These are phyloP conservation scores for Tetracladium setigerum DNA, from an alignment of 495 filamentous ascomycete genomes.

Conservation along the genomic window DNA sequence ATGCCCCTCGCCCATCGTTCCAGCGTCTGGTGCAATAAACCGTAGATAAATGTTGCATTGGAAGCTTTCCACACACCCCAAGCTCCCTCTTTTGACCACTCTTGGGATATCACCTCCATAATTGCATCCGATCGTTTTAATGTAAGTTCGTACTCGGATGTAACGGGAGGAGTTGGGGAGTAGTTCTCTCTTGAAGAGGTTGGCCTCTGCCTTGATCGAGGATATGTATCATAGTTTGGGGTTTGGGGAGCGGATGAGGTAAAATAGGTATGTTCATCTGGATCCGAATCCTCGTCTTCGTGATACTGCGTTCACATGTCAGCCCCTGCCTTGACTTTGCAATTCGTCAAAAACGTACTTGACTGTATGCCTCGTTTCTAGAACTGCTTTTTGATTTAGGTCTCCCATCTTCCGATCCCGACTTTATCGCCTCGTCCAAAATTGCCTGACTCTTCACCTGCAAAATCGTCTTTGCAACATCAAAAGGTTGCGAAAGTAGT, in stretches of 20 bases:
- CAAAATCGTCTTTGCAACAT: slow-evolving; percentile 88
- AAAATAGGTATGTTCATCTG: slow-evolving; percentile 80
- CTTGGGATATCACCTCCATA: slow-evolving; percentile 67
- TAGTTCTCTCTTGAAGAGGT: slow-evolving; percentile 25
- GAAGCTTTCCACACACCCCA: slow-evolving; percentile 94
- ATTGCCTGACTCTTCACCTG: slow-evolving; percentile 59
- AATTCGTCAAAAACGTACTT: slow-evolving; percentile 31
- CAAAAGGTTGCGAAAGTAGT: slow-evolving; percentile 87
- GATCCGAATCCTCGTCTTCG: slow-evolving; percentile 63
- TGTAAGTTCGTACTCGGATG: slow-evolving; percentile 50
- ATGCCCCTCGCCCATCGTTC: slow-evolving; percentile 82
- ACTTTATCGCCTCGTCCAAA: slow-evolving; percentile 26
- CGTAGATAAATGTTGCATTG: slow-evolving; percentile 85
- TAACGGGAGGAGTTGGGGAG: slow-evolving; percentile 1
- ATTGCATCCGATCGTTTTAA: slow-evolving; percentile 66
- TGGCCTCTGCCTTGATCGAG: slow-evolving; percentile 43
- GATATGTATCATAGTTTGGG: slow-evolving; percentile 38
- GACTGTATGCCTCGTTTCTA: slow-evolving; percentile 35
- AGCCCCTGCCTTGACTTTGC: background rate
- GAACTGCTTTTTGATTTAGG: slow-evolving; percentile 26
- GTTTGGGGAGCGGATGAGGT: slow-evolving; percentile 56
- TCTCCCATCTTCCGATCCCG: slow-evolving; percentile 17
- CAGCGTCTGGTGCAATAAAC: slow-evolving; percentile 71
- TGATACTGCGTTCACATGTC: slow-evolving; percentile 22
- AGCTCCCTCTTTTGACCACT: slow-evolving; percentile 84